Percentiles rank a stretch among this genome's conserved stretches.
Evolutionary conservation across 1,284 basidiomycete genomes (phyloP).

Genomic region (Ustilago lituana): DNA sequence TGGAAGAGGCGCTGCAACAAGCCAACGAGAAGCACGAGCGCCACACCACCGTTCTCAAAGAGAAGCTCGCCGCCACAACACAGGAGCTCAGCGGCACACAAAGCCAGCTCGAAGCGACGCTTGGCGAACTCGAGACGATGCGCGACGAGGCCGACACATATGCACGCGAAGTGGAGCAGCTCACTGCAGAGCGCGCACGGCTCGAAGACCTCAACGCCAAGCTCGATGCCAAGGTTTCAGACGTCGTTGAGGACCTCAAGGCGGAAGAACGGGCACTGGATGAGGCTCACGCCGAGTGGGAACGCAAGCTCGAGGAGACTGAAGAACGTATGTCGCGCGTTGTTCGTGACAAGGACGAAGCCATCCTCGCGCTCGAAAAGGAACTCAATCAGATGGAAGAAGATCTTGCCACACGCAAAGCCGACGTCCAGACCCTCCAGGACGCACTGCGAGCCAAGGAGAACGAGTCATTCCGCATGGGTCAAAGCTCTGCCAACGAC

Average conservation of each 20-base stretch:
- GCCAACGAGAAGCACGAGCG: slow-evolving; percentile 57
- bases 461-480: slow-evolving; percentile 74
- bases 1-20: slow-evolving; percentile 76
- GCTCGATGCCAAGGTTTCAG: slow-evolving; percentile 61
- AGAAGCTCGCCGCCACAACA: slow-evolving; percentile 31
- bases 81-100: slow-evolving; percentile 37
- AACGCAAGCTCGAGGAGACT: slow-evolving; percentile 65
- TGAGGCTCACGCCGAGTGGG: slow-evolving; percentile 68
- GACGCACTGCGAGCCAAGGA: slow-evolving; percentile 75
- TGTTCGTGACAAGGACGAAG: slow-evolving; percentile 58
- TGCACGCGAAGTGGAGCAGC: slow-evolving; percentile 43
- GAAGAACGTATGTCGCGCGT: slow-evolving; percentile 54
- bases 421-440: slow-evolving; percentile 71
- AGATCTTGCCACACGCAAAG: slow-evolving; percentile 47
- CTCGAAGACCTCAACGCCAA: slow-evolving; percentile 55
- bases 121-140: slow-evolving; percentile 49
- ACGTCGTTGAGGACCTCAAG: slow-evolving; percentile 68
- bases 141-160: slow-evolving; percentile 49
- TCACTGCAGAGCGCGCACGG: slow-evolving; percentile 34
- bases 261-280: slow-evolving; percentile 68
- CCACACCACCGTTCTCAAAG: slow-evolving; percentile 48
- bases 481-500: slow-evolving; percentile 82
- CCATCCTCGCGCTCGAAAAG: slow-evolving; percentile 51
- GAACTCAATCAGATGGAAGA: slow-evolving; percentile 54
- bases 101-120: slow-evolving; percentile 36